Conservation (phyloP, 1,284 basidiomycete species). For the Grifola frondosa region DNA sequence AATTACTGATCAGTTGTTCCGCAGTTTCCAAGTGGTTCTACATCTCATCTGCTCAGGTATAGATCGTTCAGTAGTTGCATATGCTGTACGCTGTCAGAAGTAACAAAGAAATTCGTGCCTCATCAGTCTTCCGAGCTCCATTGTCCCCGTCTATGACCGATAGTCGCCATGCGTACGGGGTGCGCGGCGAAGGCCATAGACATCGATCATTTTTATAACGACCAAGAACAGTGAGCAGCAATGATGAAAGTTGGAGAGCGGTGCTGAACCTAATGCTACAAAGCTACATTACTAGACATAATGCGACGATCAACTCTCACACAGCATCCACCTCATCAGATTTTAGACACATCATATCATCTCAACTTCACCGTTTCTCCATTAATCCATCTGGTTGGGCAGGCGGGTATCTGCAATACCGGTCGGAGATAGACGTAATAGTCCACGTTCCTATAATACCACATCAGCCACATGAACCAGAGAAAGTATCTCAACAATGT, state of each 20-base stretch:
- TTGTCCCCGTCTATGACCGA: conserved; percentile 13
- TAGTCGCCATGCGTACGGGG: too few relatives aligned
- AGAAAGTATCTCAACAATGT: neutral
- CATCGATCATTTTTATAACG: too few relatives aligned
- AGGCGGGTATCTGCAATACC: conserved; percentile 35
- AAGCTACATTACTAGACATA: neutral
- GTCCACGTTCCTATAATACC: conserved; percentile 78
- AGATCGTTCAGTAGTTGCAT: conserved; percentile 20
- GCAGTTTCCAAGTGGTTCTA: conserved; percentile 89
- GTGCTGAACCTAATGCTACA: neutral
- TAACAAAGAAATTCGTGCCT: conserved; percentile 17
- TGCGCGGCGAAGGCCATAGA: too few relatives aligned
- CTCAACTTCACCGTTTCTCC: conserved; percentile 24
- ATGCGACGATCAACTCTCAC: neutral
- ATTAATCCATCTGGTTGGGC: conserved; percentile 24
- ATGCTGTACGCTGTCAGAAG: conserved; percentile 19
- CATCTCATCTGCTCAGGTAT: conserved; percentile 82
- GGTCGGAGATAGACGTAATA: conserved; percentile 57
- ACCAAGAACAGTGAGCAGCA: too few relatives aligned
- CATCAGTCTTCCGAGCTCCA: conserved; percentile 14
- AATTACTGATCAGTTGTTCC: conserved; percentile 17
- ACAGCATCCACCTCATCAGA: neutral
- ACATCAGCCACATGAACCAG: conserved; percentile 12
- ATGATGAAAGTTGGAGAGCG: too few relatives aligned
- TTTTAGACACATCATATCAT: conserved; percentile 11